Evolutionary conservation across 352 stramenopile species (phyloP).

Genomic region (Globisporangium uncinulatum): DNA sequence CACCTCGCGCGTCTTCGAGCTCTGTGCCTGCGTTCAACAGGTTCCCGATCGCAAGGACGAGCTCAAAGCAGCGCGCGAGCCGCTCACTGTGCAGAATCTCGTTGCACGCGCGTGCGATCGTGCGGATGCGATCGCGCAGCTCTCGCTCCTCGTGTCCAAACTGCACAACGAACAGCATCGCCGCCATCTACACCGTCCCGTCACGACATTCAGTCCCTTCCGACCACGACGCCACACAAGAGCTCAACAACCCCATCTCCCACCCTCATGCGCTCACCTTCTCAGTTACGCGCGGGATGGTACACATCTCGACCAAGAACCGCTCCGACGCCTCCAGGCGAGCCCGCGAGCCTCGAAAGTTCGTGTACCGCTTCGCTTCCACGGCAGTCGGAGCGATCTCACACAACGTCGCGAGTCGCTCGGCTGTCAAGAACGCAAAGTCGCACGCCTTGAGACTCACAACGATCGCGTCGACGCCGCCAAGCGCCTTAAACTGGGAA

Average conservation of each 20-base stretch:
- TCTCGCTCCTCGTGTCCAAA: conserved; percentile 58
- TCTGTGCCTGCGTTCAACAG: conserved; percentile 68
- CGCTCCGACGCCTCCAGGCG: conserved; percentile 49
- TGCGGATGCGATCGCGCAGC: conserved; percentile 31
- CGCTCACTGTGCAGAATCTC: conserved; percentile 66
- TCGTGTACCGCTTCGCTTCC: conserved; percentile 63
- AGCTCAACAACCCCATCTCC: background rate
- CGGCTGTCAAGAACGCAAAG: conserved; percentile 51
- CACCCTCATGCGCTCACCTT: conserved; percentile 32
- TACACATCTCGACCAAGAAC: conserved; percentile 72
- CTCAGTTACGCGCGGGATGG: conserved; percentile 58
- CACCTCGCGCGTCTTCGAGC: conserved; percentile 53
- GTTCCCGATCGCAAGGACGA: conserved; percentile 72
- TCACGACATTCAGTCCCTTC: background rate
- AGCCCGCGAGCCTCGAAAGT: conserved; percentile 50
- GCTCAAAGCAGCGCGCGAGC: conserved; percentile 67
- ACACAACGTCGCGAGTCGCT: conserved; percentile 49
- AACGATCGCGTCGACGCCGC: conserved; percentile 44
- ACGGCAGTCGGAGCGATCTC: conserved; percentile 65
- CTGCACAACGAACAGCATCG: conserved; percentile 61
- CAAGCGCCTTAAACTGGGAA: conserved; percentile 63
- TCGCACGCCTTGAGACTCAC: conserved; percentile 41
- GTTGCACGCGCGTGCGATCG: conserved; percentile 55
- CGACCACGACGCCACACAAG: no score
- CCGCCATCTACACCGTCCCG: conserved; percentile 36